Percentiles rank a stretch among this genome's conserved stretches.
Conservation (phyloP, 2,329 filamentous ascomycete genomes). For the Epichloe gansuensis region DNA sequence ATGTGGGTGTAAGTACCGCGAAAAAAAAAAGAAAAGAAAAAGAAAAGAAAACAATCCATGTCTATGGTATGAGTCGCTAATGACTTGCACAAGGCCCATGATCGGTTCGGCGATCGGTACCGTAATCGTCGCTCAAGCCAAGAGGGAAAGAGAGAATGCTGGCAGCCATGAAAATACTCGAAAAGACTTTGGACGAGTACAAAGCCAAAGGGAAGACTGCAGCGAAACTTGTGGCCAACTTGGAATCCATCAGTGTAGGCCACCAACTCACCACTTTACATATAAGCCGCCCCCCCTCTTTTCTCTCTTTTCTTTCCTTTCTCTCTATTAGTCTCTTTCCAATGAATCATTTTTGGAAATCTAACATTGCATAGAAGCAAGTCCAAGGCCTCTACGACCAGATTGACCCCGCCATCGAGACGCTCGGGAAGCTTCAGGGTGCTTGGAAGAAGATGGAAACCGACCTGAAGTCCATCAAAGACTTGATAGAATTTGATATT, state of each 20-base stretch:
- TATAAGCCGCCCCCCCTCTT: neutral
- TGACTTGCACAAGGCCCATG: neutral
- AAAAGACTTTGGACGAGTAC: neutral
- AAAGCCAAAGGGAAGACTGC: neutral
- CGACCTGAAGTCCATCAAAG: neutral
- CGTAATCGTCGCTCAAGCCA: neutral
- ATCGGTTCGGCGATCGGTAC: neutral
- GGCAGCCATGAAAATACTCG: neutral
- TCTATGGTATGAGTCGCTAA: neutral
- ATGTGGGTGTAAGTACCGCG: neutral
- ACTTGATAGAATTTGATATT: neutral
- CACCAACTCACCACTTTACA: neutral
- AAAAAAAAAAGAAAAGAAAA: neutral
- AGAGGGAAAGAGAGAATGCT: neutral
- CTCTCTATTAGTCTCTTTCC: no score
- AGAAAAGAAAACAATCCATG: neutral
- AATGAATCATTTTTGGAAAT: neutral
- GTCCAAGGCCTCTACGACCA: neutral
- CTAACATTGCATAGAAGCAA: neutral
- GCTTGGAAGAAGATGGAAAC: conserved; percentile 2
- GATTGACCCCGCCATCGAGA: neutral
- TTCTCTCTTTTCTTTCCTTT: no score
- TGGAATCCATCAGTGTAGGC: neutral
- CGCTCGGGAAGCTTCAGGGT: neutral
- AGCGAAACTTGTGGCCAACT: neutral